Base-by-base conservation (phyloP, 257 asterid species). In the Salvia splendens region DNA sequence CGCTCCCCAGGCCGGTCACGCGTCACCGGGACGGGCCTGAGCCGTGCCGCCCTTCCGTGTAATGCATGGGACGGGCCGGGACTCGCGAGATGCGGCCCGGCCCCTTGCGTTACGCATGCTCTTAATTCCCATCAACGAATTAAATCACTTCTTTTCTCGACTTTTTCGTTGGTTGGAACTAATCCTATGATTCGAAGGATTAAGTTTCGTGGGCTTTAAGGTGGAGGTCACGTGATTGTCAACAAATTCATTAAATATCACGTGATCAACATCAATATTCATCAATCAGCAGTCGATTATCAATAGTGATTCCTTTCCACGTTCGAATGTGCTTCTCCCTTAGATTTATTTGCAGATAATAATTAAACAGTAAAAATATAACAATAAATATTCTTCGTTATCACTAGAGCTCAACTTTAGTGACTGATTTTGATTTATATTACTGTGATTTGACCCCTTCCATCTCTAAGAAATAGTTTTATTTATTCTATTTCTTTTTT, bases 151-250 rank as follows among this genome's bases (percentile, higher is more conserved):
- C 32, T 17, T 15, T 12, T 52, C n/a, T 10, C 49, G 20, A 66
- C 61, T 20, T 70, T 73, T 46, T 12, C 65, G 8, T 6, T 35
- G 33, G 63, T 53, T 71, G 24, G 50, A 78, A 41, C 68, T 32
- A 60, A 73, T 70, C 35, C 36, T 28, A 60, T 41, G 58, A 73
- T 12, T 54, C 43, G 6, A 54, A 40, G 52, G 60, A 55, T 70
- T 61, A 14, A 11, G 17, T 12, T 73, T 48, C 61, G 61, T 46
- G 51, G 72, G 62, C 35, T 64, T 65, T 64, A 60, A 59, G 77
- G 65, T 65, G 24, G 68, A 46, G 2, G 65, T n/a, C 81, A 65
- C 75, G 73, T 80, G 81, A 80, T 6, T 73, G 55, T 24, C 60
- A 20, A 48, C 49, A 10, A 58, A 36, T 17, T 11, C 54, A 35